phyloP scores from a whole-genome alignment of 345 rosid species.

The Adansonia digitata region DNA sequence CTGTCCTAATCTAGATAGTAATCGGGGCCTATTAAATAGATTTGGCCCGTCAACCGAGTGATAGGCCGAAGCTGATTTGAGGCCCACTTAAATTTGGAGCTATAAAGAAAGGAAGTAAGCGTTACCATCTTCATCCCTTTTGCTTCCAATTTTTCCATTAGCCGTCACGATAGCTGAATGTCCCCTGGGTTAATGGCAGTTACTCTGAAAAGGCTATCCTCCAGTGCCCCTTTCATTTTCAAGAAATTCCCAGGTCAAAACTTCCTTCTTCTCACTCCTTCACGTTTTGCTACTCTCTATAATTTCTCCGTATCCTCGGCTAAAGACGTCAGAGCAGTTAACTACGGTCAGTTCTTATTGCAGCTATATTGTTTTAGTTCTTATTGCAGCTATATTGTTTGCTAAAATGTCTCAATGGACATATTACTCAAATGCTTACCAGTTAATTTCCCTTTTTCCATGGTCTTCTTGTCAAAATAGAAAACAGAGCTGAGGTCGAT shows the following conservation, averaged over 20 bases:
- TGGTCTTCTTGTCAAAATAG: constrained; percentile 23
- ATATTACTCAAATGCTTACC: not conserved
- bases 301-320: constrained; percentile 9
- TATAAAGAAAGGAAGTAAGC: not conserved
- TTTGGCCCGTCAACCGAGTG: too few species aligned
- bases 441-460: not conserved
- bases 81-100: too few species aligned
- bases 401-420: constrained; percentile 8
- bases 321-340: too few species aligned
- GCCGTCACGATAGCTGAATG: not conserved
- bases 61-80: too few species aligned
- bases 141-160: not conserved
- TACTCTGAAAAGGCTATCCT: not conserved
- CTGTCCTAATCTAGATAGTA: too few species aligned
- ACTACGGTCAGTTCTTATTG: too few species aligned
- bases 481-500: constrained; percentile 18
- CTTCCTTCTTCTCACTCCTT: not conserved
- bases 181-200: constrained; percentile 5
- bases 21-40: too few species aligned
- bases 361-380: too few species aligned
- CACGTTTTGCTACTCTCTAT: not conserved
- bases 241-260: too few species aligned
- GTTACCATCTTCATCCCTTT: not conserved
- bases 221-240: not conserved
- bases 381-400: not conserved